Base-by-base conservation (phyloP, 2,329 filamentous ascomycete species). In the Claviceps quebecensis region DNA sequence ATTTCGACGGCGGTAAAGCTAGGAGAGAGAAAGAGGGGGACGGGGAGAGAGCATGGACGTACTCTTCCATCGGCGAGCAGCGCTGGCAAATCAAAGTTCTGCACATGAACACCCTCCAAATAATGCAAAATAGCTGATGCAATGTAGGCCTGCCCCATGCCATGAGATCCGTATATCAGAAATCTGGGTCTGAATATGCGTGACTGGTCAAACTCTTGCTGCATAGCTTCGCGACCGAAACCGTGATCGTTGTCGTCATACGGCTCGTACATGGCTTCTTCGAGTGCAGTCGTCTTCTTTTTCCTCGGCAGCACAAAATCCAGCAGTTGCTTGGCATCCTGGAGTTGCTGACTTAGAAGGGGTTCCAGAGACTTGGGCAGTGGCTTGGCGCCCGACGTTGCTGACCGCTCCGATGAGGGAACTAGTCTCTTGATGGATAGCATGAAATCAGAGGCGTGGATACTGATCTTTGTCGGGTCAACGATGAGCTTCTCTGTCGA, bases 371-470 rank as follows among this genome's bases (percentile, higher is more conserved):
- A 75, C 58, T 83, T 83, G 2, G 88, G 87, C 17, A 98, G 71
- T 0, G 91, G 85, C 14, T 84, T 78, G 49, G 91, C 90, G 13
- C 84, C 87, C 13, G 90, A 91, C 3, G 88, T 84, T 0, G 88
- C 83, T 46, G 91, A 91, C 55, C 93, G 77, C 65, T 97, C 88
- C 0, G 93, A 97, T 0, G 93, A 97, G 6, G 93, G 93, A 11
- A 96, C 80, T 69, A 98, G 88, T 68, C 95, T 95, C 71, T 95
- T 95, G 63, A 96, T 83, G 0, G 91, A 95, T 14, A 96, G 78
- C 86, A 95, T 95, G 61, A 98, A 98, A 66, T 98, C 93, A 52
- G 93, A 93, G 4, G 93, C 88, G 44, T 87, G 83, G 39, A 98
- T 82, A 53, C 81, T 81, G 61, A 98, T 95, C 60, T 83, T 87